phyloP scores from a whole-genome alignment of 2,329 filamentous ascomycete species.

The Penicillium sp. region DNA sequence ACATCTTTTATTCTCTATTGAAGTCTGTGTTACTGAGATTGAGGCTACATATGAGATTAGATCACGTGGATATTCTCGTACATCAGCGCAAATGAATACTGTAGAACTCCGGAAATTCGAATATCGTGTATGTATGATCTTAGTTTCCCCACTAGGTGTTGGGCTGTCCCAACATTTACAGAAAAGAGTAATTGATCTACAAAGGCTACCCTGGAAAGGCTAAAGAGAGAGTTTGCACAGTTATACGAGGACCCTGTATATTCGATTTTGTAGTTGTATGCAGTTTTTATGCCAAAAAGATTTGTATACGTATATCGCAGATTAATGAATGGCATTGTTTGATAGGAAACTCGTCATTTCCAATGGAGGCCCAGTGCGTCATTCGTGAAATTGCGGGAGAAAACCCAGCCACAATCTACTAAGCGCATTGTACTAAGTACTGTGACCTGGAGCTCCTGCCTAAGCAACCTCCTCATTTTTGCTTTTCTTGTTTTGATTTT shows the following conservation, averaged over 20 bases:
- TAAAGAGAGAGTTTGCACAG: too few relatives aligned
- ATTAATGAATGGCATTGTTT: not conserved
- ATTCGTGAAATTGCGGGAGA: not conserved
- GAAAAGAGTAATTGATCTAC: constrained; percentile 19
- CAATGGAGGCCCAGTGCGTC: not conserved
- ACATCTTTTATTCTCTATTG: not conserved
- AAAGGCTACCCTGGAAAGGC: not conserved
- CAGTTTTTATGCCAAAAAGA: too few relatives aligned
- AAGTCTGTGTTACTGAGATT: not conserved
- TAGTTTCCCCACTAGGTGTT: constrained; percentile 14
- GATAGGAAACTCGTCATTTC: not conserved
- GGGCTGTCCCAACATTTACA: constrained; percentile 30
- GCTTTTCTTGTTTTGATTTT: not conserved
- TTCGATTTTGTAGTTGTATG: too few relatives aligned
- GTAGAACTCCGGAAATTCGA: not conserved
- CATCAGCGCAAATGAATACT: not conserved
- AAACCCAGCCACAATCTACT: not conserved
- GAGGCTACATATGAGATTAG: not conserved
- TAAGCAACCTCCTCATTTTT: not conserved
- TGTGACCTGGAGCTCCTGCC: not conserved
- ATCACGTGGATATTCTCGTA: not conserved
- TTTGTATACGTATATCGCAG: not conserved
- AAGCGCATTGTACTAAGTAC: too few relatives aligned
- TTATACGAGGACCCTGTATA: not conserved
- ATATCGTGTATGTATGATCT: not conserved